phyloP scores from a whole-genome alignment of 176 grass and related monocot species.

The Elaeis guineensis region DNA sequence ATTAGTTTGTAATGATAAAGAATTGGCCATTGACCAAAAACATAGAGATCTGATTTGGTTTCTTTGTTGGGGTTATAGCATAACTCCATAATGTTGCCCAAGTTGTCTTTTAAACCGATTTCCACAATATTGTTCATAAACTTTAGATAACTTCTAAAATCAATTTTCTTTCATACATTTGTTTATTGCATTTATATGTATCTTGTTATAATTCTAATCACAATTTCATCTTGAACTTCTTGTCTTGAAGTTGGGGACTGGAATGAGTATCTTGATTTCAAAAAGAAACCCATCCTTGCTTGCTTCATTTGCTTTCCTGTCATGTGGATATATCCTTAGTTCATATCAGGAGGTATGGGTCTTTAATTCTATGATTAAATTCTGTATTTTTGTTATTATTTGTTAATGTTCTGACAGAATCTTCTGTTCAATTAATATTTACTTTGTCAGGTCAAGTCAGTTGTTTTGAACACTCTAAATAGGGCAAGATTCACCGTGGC shows the following conservation, averaged over 20 bases:
- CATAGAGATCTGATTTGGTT: no score
- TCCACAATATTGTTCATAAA: no score
- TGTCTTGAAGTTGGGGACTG: constrained; percentile 77
- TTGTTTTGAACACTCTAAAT: constrained; percentile 96
- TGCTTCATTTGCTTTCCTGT: constrained; percentile 78
- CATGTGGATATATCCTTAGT: constrained; percentile 87
- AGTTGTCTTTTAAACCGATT: no score
- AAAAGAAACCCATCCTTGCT: constrained; percentile 87
- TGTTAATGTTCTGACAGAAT: not conserved
- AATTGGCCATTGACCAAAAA: no score
- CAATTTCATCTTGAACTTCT: not conserved
- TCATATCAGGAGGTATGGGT: constrained; percentile 87
- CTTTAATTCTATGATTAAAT: constrained; percentile 3
- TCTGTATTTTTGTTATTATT: not conserved
- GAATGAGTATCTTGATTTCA: constrained; percentile 87
- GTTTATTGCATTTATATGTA: not conserved
- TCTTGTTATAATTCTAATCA: not conserved
- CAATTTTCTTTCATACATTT: not conserved
- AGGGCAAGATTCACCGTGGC: constrained; percentile 91
- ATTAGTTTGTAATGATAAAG: no score
- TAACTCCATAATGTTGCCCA: no score
- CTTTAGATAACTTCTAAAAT: no score
- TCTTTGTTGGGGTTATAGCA: no score
- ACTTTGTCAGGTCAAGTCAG: constrained; percentile 78
- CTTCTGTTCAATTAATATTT: not conserved